These are phyloP conservation scores for Platismatia glauca DNA, from an alignment of 495 filamentous ascomycete species.

Conservation along the genomic window DNA sequence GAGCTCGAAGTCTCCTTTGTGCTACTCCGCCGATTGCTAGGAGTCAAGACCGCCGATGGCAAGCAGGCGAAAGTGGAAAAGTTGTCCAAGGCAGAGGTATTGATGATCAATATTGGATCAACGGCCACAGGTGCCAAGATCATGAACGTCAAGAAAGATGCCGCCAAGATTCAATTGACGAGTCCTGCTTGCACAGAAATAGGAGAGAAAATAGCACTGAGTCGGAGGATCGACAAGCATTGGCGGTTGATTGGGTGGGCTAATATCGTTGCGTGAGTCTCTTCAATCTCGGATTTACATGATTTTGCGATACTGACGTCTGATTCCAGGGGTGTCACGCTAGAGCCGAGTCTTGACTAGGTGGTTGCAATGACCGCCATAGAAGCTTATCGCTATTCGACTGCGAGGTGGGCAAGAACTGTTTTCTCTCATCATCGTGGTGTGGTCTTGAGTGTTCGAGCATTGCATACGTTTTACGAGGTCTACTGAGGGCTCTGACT, in stretches of 20 bases:
- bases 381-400: neutral
- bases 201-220: slow-evolving; percentile 95
- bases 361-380: neutral
- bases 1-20: slow-evolving; percentile 99
- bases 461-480: neutral
- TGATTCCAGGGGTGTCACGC: slow-evolving; percentile 39
- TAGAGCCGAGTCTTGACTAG: slow-evolving; percentile 43
- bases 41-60: slow-evolving; percentile 95
- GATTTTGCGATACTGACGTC: neutral
- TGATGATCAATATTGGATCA: slow-evolving; percentile 98
- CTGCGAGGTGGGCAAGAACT: neutral
- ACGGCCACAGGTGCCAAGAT: slow-evolving; percentile 92
- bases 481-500: neutral
- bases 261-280: slow-evolving; percentile 68
- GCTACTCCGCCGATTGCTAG: slow-evolving; percentile 81
- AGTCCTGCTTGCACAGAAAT: slow-evolving; percentile 87
- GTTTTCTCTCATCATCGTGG: neutral
- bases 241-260: slow-evolving; percentile 98
- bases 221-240: slow-evolving; percentile 95
- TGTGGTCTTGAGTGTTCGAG: neutral
- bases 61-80: slow-evolving; percentile 99
- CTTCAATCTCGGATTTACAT: too few species aligned
- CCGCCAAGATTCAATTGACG: slow-evolving; percentile 80
- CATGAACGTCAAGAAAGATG: slow-evolving; percentile 91
- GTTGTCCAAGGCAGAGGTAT: slow-evolving; percentile 92